A percentile compares a stretch with the other conserved stretches of the same genome.
These are phyloP conservation scores for Penicillium crystallinum DNA, from an alignment of 495 filamentous ascomycete genomes.

Conservation along the genomic window DNA sequence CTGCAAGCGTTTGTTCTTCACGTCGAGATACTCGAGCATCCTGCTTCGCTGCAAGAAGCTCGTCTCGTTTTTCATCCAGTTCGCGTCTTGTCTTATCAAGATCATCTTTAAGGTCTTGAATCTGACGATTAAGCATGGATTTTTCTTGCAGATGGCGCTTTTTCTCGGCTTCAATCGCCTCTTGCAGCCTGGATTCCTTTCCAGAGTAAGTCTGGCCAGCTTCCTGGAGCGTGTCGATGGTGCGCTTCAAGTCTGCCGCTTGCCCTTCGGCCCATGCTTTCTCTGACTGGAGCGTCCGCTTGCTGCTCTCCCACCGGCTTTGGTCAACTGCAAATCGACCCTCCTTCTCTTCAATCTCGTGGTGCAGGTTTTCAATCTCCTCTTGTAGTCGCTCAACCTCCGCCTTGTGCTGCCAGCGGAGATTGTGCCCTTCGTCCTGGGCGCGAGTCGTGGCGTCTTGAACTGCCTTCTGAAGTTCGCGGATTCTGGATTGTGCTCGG, in stretches of 20 bases:
- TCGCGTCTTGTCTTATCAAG: conserved; percentile 48
- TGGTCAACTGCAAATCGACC: conserved; percentile 63
- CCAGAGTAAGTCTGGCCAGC: conserved; percentile 59
- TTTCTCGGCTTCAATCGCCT: conserved; percentile 56
- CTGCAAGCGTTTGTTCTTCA: conserved; percentile 55
- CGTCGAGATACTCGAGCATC: conserved; percentile 63
- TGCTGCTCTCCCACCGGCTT: conserved; percentile 66
- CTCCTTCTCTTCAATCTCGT: conserved; percentile 70
- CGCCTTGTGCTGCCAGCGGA: conserved; percentile 54
- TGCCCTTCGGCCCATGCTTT: conserved; percentile 64
- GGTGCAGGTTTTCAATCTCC: conserved; percentile 63
- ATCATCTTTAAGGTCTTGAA: conserved; percentile 54
- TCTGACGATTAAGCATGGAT: conserved; percentile 49
- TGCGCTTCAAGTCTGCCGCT: conserved; percentile 62
- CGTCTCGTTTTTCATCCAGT: conserved; percentile 50
- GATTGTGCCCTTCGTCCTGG: conserved; percentile 51
- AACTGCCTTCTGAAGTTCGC: conserved; percentile 53
- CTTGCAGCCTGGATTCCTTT: conserved; percentile 60
- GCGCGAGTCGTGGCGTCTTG: conserved; percentile 55
- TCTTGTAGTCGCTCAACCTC: conserved; percentile 60
- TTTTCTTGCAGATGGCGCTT: conserved; percentile 53
- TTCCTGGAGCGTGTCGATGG: conserved; percentile 66
- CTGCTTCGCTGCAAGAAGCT: conserved; percentile 58
- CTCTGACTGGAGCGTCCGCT: conserved; percentile 58
- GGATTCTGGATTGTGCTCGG: conserved; percentile 49